Evolutionary conservation across 1,284 basidiomycete genomes (phyloP), one percentile per base, ranked within the genome.

Genomic region (Psilocybe mexicana): DNA sequence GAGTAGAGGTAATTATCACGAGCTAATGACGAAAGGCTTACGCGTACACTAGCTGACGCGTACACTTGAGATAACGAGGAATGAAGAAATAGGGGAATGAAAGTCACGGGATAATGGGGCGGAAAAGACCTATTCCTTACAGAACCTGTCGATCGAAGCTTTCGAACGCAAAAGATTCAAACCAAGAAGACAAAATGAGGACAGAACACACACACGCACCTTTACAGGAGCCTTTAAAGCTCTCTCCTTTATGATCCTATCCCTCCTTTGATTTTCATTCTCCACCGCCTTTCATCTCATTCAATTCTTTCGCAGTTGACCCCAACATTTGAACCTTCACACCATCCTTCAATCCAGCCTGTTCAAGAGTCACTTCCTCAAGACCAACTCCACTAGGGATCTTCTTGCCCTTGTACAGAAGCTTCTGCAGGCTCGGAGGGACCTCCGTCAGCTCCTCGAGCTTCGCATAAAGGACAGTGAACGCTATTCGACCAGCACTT

Each of bases 381-480:
- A 73, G 68, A 18, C 68, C 64, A 0, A 64, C 49, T 0, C 67
- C 61, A 25, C 70, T 68, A 0, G 71, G 54, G 45, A 64, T 57
- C 35, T 82, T 86, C 76, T 85, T 89, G 33, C 88, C 88, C 69
- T 85, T 88, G 74, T 81, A 87, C 2, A 91, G 69, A 40, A 91
- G 75, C 67, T 91, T 92, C 74, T 92, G 88, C 48, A 85, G 73
- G 3, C 76, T 68, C 4, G 82, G 76, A 0, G 87, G 86, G 6
- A 91, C 84, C 23, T 77, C 76, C 0, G 87, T 90, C 36, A 88
- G 76, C 60, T 84, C 80, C 66, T 87, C 81, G 4, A 90, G 67
- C 36, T 68, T 76, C 0, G 72, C 63, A 58, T 85, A 79, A 1
- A 92, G 71, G 26, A 65, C 67, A 1, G n/a, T 33, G 30, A 33